phyloP scores from a whole-genome alignment of 192 early-diverging fungal species.

The Podila horticola region DNA sequence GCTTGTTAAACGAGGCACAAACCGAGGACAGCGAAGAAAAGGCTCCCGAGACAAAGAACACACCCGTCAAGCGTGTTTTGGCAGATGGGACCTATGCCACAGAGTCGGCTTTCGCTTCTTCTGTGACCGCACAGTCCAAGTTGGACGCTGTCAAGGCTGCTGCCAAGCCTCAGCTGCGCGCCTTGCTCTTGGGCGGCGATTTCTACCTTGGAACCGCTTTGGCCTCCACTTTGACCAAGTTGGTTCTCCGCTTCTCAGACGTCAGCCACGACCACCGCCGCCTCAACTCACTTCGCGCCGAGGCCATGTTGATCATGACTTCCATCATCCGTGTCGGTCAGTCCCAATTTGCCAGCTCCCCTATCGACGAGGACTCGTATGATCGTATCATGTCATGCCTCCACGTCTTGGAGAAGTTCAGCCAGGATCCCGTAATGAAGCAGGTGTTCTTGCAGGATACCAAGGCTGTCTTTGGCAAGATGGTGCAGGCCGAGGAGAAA shows the following conservation, averaged over 20 bases:
- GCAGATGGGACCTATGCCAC: constrained; percentile 99
- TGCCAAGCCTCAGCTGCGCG: constrained; percentile 78
- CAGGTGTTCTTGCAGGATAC: constrained; percentile 68
- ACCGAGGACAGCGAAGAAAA: constrained; percentile 61
- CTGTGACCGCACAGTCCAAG: constrained; percentile 52
- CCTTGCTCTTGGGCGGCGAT: constrained; percentile 91
- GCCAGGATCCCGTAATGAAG: constrained; percentile 63
- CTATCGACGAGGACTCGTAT: constrained; percentile 97
- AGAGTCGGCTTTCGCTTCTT: constrained; percentile 85
- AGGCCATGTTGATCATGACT: constrained; percentile 98
- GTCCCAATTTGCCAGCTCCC: constrained; percentile 83
- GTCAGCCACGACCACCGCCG: constrained; percentile 57
- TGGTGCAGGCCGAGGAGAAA: constrained; percentile 76
- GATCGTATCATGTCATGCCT: constrained; percentile 92
- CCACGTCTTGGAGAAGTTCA: constrained; percentile 73
- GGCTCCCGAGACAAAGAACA: constrained; percentile 38
- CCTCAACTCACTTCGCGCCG: constrained; percentile 89
- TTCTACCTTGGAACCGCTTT: constrained; percentile 93
- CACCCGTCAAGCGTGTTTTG: constrained; percentile 81
- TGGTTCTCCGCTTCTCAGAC: constrained; percentile 82
- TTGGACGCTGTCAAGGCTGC: constrained; percentile 64
- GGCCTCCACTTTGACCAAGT: constrained; percentile 89
- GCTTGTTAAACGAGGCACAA: constrained; percentile 76
- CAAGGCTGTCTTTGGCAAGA: constrained; percentile 68
- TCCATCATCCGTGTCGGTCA: constrained; percentile 93